A percentile compares a stretch with the other conserved stretches of the same genome.
These are phyloP conservation scores for Tilletiaria anomala DNA, from an alignment of 1,284 basidiomycete genomes.

Conservation along the genomic window DNA sequence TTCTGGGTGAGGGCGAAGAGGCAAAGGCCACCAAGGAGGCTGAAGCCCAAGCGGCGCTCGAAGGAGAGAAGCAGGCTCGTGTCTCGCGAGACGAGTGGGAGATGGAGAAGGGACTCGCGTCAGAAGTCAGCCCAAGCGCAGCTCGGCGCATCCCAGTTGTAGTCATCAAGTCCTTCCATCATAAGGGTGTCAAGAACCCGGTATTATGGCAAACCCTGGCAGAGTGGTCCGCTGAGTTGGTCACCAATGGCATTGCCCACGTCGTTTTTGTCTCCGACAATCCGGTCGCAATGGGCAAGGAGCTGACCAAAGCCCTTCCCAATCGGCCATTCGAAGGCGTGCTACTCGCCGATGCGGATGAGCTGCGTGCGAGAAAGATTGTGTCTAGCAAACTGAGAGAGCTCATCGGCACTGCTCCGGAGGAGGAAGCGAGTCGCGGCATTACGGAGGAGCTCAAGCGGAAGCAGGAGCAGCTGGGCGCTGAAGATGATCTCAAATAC, in stretches of 20 bases:
- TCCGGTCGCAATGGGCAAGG: conserved; percentile 62
- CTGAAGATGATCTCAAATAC: not conserved
- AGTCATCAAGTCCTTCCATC: conserved; percentile 30
- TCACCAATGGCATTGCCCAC: conserved; percentile 56
- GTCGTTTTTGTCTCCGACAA: conserved; percentile 84
- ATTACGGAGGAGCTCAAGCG: not conserved
- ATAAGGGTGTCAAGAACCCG: conserved; percentile 46
- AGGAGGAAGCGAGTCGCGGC: not conserved
- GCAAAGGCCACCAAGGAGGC: too few relatives aligned
- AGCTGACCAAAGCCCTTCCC: conserved; percentile 69
- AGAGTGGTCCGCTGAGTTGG: conserved; percentile 63
- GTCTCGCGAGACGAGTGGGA: too few relatives aligned
- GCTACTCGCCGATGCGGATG: conserved; percentile 55
- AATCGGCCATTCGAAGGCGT: conserved; percentile 59
- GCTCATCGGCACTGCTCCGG: conserved; percentile 37
- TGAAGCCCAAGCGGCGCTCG: too few relatives aligned
- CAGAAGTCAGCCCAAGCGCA: not conserved
- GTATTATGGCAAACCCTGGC: conserved; percentile 63
- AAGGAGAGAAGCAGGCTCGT: too few relatives aligned
- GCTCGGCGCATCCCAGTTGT: conserved; percentile 5
- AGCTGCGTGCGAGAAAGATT: conserved; percentile 60
- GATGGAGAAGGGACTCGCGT: too few relatives aligned
- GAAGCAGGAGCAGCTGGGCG: not conserved
- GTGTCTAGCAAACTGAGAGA: conserved; percentile 65
- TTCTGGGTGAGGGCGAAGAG: too few relatives aligned